Conservation (phyloP, 768 basidiomycete species). For the Holtermanniella nyarrowii region DNA sequence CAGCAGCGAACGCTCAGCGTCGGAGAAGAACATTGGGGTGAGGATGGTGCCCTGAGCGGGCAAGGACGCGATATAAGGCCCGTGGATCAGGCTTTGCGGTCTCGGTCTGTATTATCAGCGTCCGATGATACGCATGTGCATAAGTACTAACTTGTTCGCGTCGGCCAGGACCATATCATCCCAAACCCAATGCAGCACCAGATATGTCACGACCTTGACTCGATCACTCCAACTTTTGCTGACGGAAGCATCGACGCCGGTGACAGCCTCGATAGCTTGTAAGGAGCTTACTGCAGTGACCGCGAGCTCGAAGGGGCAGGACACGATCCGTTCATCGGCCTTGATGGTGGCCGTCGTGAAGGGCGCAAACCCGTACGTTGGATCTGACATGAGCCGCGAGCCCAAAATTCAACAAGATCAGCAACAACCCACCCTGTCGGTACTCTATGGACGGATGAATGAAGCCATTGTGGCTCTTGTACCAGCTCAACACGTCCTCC, state of each 20-base stretch:
- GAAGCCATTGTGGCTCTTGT: background rate
- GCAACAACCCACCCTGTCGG: background rate
- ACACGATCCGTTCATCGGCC: slow-evolving; percentile 24
- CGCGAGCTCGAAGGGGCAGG: slow-evolving; percentile 38
- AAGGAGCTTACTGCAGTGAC: slow-evolving; percentile 32
- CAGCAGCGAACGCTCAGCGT: slow-evolving; percentile 55
- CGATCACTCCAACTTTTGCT: slow-evolving; percentile 31
- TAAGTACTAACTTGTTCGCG: background rate
- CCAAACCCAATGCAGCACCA: slow-evolving; percentile 33
- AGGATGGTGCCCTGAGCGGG: slow-evolving; percentile 52
- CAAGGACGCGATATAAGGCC: slow-evolving; percentile 57
- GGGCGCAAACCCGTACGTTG: slow-evolving; percentile 24
- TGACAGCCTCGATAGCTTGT: slow-evolving; percentile 11
- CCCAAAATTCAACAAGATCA: background rate
- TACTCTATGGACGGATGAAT: background rate
- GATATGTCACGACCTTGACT: slow-evolving; percentile 32
- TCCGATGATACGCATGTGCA: background rate
- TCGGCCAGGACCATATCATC: background rate
- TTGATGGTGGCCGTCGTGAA: slow-evolving; percentile 18
- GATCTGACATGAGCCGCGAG: slow-evolving; percentile 8
- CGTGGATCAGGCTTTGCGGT: slow-evolving; percentile 31
- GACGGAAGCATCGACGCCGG: slow-evolving; percentile 1
- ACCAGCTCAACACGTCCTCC: background rate
- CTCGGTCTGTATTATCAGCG: background rate
- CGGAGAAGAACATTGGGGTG: slow-evolving; percentile 65